Conservation (phyloP, 2,329 filamentous ascomycete species). For the Chaetomium sp. region DNA sequence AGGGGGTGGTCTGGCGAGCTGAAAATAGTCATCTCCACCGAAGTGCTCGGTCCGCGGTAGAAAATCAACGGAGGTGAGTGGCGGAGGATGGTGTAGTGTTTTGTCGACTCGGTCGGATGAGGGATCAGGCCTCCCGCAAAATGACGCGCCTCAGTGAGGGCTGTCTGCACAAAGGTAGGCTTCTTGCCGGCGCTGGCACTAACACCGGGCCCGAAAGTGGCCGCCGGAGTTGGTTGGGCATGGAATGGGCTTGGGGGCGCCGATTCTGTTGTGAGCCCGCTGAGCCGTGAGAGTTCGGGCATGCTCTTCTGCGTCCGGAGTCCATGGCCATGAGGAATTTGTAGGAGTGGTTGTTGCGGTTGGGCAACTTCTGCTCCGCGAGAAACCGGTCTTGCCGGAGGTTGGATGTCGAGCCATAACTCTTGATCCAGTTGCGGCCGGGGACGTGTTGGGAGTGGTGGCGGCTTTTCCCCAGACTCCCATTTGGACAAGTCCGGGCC, state of each 20-base stretch:
- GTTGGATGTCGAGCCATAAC: not conserved
- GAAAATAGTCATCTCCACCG: conserved; percentile 66
- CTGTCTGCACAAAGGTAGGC: conserved; percentile 48
- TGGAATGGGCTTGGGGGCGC: conserved; percentile 16
- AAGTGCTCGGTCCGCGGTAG: conserved; percentile 67
- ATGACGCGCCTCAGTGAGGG: conserved; percentile 61
- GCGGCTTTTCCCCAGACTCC: conserved; percentile 10
- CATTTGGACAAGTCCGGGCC: not conserved
- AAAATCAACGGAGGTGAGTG: conserved; percentile 66
- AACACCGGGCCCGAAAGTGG: conserved; percentile 26
- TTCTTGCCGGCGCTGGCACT: conserved; percentile 9
- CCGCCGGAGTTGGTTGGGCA: conserved; percentile 13
- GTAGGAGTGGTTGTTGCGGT: not conserved
- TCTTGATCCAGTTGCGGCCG: not conserved
- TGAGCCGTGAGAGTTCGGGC: conserved; percentile 23
- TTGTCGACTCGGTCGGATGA: conserved; percentile 65
- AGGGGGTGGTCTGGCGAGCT: conserved; percentile 55
- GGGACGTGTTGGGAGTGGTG: conserved; percentile 23
- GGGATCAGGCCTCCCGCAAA: conserved; percentile 66
- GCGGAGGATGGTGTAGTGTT: conserved; percentile 66
- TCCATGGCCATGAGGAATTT: conserved; percentile 15
- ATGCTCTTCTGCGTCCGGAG: conserved; percentile 28
- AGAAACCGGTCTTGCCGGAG: conserved; percentile 18
- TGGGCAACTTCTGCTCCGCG: conserved; percentile 22
- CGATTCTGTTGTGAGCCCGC: conserved; percentile 6